Conservation (phyloP, 2,329 filamentous ascomycete genomes). For the Ophiostoma sp. region DNA sequence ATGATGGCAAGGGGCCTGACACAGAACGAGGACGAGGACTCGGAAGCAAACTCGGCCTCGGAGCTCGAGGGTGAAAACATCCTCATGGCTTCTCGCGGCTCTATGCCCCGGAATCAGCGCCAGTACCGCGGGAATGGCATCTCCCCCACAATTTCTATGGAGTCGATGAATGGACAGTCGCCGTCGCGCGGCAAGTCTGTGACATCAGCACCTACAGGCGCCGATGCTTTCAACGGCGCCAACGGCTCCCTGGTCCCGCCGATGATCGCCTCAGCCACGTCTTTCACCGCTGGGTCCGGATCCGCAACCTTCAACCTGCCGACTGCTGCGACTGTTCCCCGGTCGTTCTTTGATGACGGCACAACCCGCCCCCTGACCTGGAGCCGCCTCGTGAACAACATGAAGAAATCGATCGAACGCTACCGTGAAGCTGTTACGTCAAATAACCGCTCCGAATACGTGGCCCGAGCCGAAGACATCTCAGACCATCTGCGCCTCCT, state of each 20-base stretch:
- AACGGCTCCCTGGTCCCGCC: constrained; percentile 26
- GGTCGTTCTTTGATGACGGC: constrained; percentile 88
- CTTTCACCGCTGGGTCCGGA: constrained; percentile 47
- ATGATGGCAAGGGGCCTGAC: constrained; percentile 78
- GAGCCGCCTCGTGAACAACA: constrained; percentile 84
- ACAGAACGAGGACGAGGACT: constrained; percentile 85
- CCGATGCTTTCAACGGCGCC: constrained; percentile 45
- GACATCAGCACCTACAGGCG: constrained; percentile 45
- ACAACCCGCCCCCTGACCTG: constrained; percentile 75
- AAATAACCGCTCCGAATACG: constrained; percentile 81
- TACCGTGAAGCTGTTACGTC: constrained; percentile 87
- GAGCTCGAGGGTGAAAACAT: constrained; percentile 75
- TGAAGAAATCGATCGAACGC: constrained; percentile 82
- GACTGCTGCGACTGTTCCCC: constrained; percentile 59
- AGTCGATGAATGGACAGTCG: constrained; percentile 72
- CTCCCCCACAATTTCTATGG: constrained; percentile 84
- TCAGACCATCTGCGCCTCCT: constrained; percentile 91
- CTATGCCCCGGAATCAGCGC: constrained; percentile 59
- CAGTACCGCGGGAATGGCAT: constrained; percentile 62
- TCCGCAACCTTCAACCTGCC: constrained; percentile 50
- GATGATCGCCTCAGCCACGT: constrained; percentile 42
- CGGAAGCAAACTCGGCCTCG: constrained; percentile 73
- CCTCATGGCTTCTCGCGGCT: constrained; percentile 63
- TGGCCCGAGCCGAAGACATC: constrained; percentile 92
- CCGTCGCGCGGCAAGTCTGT: constrained; percentile 36